Base-by-base conservation (phyloP, 805 yeast genomes). In the Grigorovia humatica region DNA sequence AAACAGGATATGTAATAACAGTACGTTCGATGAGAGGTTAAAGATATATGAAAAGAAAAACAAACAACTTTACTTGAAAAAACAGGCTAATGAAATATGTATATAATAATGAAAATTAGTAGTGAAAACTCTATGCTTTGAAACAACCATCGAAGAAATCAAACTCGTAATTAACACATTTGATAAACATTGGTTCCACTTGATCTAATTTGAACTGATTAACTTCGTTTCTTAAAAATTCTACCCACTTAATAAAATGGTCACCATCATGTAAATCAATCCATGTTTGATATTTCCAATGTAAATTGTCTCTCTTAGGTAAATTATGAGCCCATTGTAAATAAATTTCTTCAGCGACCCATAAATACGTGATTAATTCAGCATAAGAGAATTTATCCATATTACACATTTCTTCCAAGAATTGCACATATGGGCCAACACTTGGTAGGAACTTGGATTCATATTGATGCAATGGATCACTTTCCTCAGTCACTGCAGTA, bases 1-100 rank as follows among this genome's bases (percentile, higher is more conserved):
- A 2, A 57, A 55, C 0, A 77, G 73, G 19, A 38, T 50, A 8
- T 88, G 95, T 91, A 88, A 88, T 60, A 85, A 83, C 0, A 30
- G 56, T 8, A 54, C 68, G 3, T 64, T 83, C 19, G 50, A 53
- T n/a, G 70, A 73, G 7, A 70, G 89, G 44, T 58, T 83, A 2
- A 55, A 57, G 0, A 47, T 47, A 2, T 83, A 83, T 48, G 47
- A 15, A 8, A 4, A 19, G 15, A 32, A 8, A 32, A 32, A 11
- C 15, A 11, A 32, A 32, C 11, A 32, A 32, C 8, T 11, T 32
- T 23, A 6, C 27, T 23, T 23, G 27, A 23, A 23, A 23, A 4
- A 23, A 4, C 27, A 18, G 7, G 20, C 11, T 46, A 32, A 17
- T 32, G 20, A 47, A 43, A 52, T 49, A 2, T 48, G 48, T 35